phyloP scores from a whole-genome alignment of 805 yeast species.

The Lipomyces starkeyi region DNA sequence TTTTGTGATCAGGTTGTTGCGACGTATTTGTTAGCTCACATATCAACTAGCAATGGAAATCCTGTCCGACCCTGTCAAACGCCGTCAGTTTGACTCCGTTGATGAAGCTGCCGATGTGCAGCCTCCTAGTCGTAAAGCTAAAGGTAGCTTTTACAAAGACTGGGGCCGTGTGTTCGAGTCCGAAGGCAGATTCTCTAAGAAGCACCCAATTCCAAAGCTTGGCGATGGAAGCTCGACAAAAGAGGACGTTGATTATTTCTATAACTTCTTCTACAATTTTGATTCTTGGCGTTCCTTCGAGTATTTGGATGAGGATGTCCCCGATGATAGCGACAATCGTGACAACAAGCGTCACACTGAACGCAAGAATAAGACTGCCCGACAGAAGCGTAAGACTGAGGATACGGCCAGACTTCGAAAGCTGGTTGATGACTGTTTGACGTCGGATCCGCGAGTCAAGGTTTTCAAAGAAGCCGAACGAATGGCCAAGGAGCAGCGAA shows the following conservation, averaged over 20 bases:
- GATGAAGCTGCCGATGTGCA: conserved; percentile 84
- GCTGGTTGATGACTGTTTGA: conserved; percentile 83
- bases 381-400: conserved; percentile 97
- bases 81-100: conserved; percentile 94
- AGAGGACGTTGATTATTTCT: conserved; percentile 80
- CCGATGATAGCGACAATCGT: conserved; percentile 98
- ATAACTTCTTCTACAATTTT: conserved; percentile 89
- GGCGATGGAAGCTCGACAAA: conserved; percentile 73
- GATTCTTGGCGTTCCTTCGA: conserved; percentile 99
- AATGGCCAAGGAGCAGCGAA: conserved; percentile 90
- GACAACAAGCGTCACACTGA: conserved; percentile 99
- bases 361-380: conserved; percentile 94
- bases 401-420: conserved; percentile 89
- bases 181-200: conserved; percentile 91
- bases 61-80: conserved; percentile 80
- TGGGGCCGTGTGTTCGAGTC: conserved; percentile 92
- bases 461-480: conserved; percentile 91
- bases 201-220: conserved; percentile 82
- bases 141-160: conserved; percentile 85
- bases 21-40: neutral
- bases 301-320: conserved; percentile 98
- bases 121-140: conserved; percentile 69
- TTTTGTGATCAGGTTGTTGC: neutral
- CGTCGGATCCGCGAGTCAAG: conserved; percentile 94
- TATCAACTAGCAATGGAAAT: conserved; percentile 70